These are phyloP conservation scores for Clarireedia monteithiana DNA, from an alignment of 2,329 filamentous ascomycete genomes.

Conservation along the genomic window DNA sequence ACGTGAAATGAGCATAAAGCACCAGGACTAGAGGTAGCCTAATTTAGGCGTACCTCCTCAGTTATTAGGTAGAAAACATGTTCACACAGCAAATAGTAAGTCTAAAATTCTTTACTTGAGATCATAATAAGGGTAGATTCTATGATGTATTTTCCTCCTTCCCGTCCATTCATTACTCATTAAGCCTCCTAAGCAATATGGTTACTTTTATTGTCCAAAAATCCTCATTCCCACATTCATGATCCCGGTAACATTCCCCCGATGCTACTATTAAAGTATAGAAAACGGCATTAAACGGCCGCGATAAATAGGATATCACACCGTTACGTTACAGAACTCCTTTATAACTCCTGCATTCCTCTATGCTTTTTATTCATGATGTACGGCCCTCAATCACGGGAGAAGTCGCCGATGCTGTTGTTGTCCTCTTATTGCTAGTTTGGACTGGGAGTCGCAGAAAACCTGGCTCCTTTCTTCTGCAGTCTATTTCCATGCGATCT, in stretches of 20 bases:
- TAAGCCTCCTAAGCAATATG: slow-evolving; percentile 2
- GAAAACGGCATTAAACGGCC: too few relatives aligned
- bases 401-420: neutral
- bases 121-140: too few relatives aligned
- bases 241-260: too few relatives aligned
- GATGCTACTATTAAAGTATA: too few relatives aligned
- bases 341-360: neutral
- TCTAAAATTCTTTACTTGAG: neutral
- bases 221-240: too few relatives aligned
- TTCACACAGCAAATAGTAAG: neutral
- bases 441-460: neutral
- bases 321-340: neutral
- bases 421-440: neutral
- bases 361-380: neutral
- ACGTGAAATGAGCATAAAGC: neutral
- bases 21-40: neutral
- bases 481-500: slow-evolving; percentile 1
- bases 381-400: neutral
- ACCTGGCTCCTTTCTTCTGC: slow-evolving; percentile 5
- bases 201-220: neutral
- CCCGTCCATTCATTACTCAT: slow-evolving; percentile 1
- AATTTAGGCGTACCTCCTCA: too few relatives aligned
- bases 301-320: too few relatives aligned
- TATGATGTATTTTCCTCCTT: neutral
- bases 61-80: too few relatives aligned